A percentile compares a stretch with the other conserved stretches of the same genome.
These are phyloP conservation scores for Blumeria graminis DNA, from an alignment of 2,329 filamentous ascomycete genomes.

Conservation along the genomic window DNA sequence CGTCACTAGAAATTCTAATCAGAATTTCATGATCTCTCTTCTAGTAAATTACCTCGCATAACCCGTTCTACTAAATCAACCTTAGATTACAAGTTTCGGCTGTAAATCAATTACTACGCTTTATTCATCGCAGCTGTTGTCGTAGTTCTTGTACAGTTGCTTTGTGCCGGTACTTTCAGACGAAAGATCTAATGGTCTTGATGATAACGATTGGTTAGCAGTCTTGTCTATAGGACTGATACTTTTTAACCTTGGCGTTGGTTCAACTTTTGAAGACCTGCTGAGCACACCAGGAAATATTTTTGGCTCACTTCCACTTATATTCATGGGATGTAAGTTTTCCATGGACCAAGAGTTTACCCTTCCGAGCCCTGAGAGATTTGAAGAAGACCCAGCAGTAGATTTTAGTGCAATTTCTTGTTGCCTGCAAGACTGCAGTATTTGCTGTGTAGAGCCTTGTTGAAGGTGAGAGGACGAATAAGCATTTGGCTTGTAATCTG, in stretches of 20 bases:
- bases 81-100: too few relatives aligned
- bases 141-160: too few relatives aligned
- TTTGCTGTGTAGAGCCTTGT: constrained; percentile 3
- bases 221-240: not conserved
- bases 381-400: not conserved
- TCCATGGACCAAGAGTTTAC: constrained; percentile 19
- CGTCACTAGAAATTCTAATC: too few relatives aligned
- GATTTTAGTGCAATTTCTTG: not conserved
- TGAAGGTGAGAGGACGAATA: constrained; percentile 9
- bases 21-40: too few relatives aligned
- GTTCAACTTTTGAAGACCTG: constrained; percentile 3
- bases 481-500: constrained; percentile 12
- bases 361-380: constrained; percentile 9
- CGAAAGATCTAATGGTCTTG: too few relatives aligned
- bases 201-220: not conserved
- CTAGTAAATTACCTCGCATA: too few relatives aligned
- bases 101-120: too few relatives aligned
- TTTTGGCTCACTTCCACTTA: constrained; percentile 36
- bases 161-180: too few relatives aligned
- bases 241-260: not conserved
- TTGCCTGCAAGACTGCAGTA: not conserved
- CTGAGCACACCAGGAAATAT: constrained; percentile 49
- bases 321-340: constrained; percentile 19
- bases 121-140: too few relatives aligned
- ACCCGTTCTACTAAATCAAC: too few relatives aligned